Evolutionary conservation across 1,139 yeast genomes (phyloP).

Genomic region (Suhomyces anneliseae): DNA sequence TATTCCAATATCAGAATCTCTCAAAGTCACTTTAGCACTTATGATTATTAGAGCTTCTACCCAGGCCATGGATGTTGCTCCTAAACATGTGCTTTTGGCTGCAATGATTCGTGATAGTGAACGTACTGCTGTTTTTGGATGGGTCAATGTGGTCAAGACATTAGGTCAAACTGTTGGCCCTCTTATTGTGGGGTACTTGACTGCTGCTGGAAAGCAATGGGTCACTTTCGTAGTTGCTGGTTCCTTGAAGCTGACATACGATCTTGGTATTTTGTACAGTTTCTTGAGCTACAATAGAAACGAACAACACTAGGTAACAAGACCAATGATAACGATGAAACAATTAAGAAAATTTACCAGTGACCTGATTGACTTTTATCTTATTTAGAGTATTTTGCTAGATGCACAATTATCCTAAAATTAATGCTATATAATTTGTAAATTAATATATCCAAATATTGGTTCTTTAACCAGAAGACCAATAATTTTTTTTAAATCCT

Average conservation of each 20-base stretch:
- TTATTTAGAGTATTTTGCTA: too few relatives aligned
- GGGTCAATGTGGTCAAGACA: constrained; percentile 44
- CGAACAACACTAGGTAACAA: constrained; percentile 14
- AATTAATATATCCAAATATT: too few relatives aligned
- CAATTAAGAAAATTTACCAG: too few relatives aligned
- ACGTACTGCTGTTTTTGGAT: constrained; percentile 41
- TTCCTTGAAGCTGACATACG: constrained; percentile 37
- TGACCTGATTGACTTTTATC: too few relatives aligned
- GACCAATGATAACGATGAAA: not conserved
- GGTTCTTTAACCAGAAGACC: too few relatives aligned
- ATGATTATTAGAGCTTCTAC: constrained; percentile 36
- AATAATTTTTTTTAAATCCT: too few relatives aligned
- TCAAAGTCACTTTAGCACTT: constrained; percentile 29
- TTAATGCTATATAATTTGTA: too few relatives aligned
- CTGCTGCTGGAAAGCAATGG: constrained; percentile 38
- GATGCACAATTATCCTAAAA: too few relatives aligned
- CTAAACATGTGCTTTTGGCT: constrained; percentile 45
- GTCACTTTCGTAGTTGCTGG: constrained; percentile 41
- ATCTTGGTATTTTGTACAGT: constrained; percentile 37
- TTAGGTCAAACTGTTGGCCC: constrained; percentile 43
- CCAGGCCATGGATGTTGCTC: constrained; percentile 47
- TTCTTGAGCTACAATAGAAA: constrained; percentile 33
- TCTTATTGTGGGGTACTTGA: constrained; percentile 34
- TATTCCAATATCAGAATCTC: constrained; percentile 37
- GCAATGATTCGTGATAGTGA: constrained; percentile 37